Evolutionary conservation across 768 basidiomycete species (phyloP).

Genomic region (Pleurotus platypus): DNA sequence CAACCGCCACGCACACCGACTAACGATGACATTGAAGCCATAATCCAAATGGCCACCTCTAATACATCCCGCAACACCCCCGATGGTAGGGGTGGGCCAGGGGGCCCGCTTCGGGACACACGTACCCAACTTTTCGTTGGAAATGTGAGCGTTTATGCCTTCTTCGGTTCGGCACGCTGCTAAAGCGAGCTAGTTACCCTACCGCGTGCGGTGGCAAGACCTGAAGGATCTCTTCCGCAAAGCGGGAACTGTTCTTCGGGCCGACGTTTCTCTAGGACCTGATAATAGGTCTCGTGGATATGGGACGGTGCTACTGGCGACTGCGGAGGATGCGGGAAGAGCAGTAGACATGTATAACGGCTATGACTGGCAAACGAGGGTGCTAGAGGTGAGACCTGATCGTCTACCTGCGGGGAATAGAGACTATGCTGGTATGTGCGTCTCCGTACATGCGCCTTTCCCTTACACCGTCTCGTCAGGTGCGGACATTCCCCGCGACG

Average conservation of each 20-base stretch:
- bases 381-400: slow-evolving; percentile 90
- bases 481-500: not conserved
- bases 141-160: slow-evolving; percentile 65
- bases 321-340: slow-evolving; percentile 90
- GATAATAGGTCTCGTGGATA: slow-evolving; percentile 92
- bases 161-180: not conserved
- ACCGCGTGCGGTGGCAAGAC: slow-evolving; percentile 98
- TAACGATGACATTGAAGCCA: slow-evolving; percentile 87
- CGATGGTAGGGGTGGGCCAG: slow-evolving; percentile 34
- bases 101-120: slow-evolving; percentile 65
- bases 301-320: slow-evolving; percentile 91
- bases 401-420: slow-evolving; percentile 46
- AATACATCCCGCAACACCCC: slow-evolving; percentile 38
- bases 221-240: slow-evolving; percentile 96
- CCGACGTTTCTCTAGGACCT: slow-evolving; percentile 75
- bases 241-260: slow-evolving; percentile 84
- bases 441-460: not conserved
- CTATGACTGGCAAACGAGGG: slow-evolving; percentile 93
- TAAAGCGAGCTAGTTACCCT: slow-evolving; percentile 66
- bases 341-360: slow-evolving; percentile 97
- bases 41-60: slow-evolving; percentile 89
- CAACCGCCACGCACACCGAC: slow-evolving; percentile 33
- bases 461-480: not conserved
- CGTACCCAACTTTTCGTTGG: slow-evolving; percentile 95
- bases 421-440: not conserved